These are phyloP conservation scores for Kernera saxatilis DNA, from an alignment of 345 rosid genomes.

Conservation along the genomic window DNA sequence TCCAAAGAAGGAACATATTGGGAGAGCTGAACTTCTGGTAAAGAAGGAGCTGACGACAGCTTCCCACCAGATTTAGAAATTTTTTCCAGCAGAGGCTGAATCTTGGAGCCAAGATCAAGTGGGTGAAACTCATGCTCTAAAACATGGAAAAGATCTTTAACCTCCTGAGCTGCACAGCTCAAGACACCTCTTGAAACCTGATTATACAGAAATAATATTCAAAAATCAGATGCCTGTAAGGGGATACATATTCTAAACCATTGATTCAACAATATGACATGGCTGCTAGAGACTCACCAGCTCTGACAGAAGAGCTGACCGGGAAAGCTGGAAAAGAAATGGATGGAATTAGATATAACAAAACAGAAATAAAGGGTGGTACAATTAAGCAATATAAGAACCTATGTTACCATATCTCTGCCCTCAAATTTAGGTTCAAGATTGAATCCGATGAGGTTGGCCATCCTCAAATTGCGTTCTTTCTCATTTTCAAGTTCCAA, in stretches of 20 bases:
- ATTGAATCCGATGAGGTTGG: slow-evolving; percentile 90
- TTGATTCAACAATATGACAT: slow-evolving; percentile 2
- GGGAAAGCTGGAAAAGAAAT: slow-evolving; percentile 60
- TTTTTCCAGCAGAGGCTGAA: slow-evolving; percentile 67
- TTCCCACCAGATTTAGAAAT: slow-evolving; percentile 88
- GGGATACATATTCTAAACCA: background rate
- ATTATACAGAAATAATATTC: slow-evolving; percentile 8
- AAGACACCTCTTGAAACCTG: slow-evolving; percentile 88
- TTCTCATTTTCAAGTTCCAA: slow-evolving; percentile 86
- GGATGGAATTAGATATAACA: slow-evolving; percentile 5
- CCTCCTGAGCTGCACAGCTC: slow-evolving; percentile 95
- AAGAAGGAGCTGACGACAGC: slow-evolving; percentile 81
- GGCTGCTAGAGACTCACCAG: slow-evolving; percentile 53
- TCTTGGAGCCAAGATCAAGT: slow-evolving; percentile 72
- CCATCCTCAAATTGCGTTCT: slow-evolving; percentile 88
- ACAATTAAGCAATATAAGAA: background rate
- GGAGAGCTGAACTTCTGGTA: slow-evolving; percentile 82
- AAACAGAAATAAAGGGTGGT: background rate
- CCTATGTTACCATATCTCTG: slow-evolving; percentile 70
- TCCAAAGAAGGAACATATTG: slow-evolving; percentile 81
- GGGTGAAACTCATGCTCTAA: slow-evolving; percentile 90
- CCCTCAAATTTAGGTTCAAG: slow-evolving; percentile 80
- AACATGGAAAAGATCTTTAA: slow-evolving; percentile 86
- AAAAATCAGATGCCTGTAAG: background rate
- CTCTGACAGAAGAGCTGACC: slow-evolving; percentile 80